Evolutionary conservation across 768 basidiomycete species (phyloP).

Genomic region (Mycena chlorophos): DNA sequence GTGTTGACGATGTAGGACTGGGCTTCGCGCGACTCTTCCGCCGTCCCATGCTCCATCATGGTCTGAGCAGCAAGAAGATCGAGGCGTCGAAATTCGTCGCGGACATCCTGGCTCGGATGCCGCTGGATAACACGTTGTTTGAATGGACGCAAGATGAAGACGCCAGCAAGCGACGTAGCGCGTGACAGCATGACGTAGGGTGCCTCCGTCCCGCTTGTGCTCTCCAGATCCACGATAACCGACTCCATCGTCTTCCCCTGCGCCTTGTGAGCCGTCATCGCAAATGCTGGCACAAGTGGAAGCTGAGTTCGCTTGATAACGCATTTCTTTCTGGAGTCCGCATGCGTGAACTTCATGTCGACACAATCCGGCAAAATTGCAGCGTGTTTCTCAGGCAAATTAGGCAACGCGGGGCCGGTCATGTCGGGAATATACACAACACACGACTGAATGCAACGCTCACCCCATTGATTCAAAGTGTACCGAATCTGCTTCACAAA

Average conservation of each 20-base stretch:
- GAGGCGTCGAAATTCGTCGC: background rate
- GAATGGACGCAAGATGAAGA: slow-evolving; percentile 34
- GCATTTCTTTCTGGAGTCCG: slow-evolving; percentile 18
- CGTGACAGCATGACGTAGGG: slow-evolving; percentile 47
- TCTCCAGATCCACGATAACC: slow-evolving; percentile 34
- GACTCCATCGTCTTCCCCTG: slow-evolving; percentile 37
- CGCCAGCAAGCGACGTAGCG: slow-evolving; percentile 27
- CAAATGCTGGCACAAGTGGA: slow-evolving; percentile 38
- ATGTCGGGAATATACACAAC: slow-evolving; percentile 24
- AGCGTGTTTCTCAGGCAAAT: slow-evolving; percentile 17
- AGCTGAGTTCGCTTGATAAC: slow-evolving; percentile 33
- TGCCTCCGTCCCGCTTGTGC: slow-evolving; percentile 32
- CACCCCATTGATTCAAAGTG: slow-evolving; percentile 18
- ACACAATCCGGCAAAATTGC: slow-evolving; percentile 26
- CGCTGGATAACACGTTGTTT: slow-evolving; percentile 1
- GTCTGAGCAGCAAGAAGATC: background rate
- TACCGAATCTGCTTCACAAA: slow-evolving; percentile 28
- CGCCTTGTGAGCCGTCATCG: slow-evolving; percentile 40
- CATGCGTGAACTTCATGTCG: slow-evolving; percentile 25
- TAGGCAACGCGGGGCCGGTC: slow-evolving; percentile 12
- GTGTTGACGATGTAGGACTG: background rate
- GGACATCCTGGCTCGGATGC: background rate
- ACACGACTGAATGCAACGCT: slow-evolving; percentile 22
- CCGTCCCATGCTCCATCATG: background rate
- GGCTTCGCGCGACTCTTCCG: background rate